Conservation (phyloP, 2,329 filamentous ascomycete genomes). For the Eutypa lata region DNA sequence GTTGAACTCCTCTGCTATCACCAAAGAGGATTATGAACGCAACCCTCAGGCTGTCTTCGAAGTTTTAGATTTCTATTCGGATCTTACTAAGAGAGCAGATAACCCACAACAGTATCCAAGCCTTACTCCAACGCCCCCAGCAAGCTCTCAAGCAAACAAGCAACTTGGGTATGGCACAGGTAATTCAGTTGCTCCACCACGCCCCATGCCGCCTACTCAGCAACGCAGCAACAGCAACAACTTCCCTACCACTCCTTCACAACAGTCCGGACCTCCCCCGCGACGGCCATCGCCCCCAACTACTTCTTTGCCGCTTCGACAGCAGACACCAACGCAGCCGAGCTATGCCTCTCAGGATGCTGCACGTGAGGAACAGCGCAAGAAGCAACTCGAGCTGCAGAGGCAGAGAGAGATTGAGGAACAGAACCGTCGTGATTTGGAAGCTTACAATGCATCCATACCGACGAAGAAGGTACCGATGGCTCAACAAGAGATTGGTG, state of each 20-base stretch:
- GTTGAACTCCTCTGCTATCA: constrained; percentile 92
- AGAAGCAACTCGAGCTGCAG: constrained; percentile 61
- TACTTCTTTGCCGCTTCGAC: constrained; percentile 46
- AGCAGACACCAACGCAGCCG: constrained; percentile 56
- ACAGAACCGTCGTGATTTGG: constrained; percentile 70
- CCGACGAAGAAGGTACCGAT: constrained; percentile 77
- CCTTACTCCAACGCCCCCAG: constrained; percentile 64
- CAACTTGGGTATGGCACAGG: constrained; percentile 59
- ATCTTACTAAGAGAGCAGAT: constrained; percentile 73
- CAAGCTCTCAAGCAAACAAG: constrained; percentile 55
- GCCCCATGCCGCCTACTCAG: constrained; percentile 59
- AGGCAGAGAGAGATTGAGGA: constrained; percentile 59
- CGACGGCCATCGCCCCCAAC: constrained; percentile 44
- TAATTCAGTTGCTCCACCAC: constrained; percentile 63
- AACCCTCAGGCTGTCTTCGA: constrained; percentile 86
- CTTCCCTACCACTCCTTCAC: constrained; percentile 32
- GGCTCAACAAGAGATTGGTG: constrained; percentile 85
- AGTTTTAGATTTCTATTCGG: constrained; percentile 81
- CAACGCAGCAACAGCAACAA: constrained; percentile 37
- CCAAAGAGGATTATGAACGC: constrained; percentile 96
- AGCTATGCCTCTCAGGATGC: constrained; percentile 52
- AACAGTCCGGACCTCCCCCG: constrained; percentile 34
- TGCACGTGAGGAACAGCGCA: constrained; percentile 55
- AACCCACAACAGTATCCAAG: constrained; percentile 67
- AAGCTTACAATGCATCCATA: constrained; percentile 85